Base-by-base conservation (phyloP, 139 green algal species). In the Micromonas pusilla region DNA sequence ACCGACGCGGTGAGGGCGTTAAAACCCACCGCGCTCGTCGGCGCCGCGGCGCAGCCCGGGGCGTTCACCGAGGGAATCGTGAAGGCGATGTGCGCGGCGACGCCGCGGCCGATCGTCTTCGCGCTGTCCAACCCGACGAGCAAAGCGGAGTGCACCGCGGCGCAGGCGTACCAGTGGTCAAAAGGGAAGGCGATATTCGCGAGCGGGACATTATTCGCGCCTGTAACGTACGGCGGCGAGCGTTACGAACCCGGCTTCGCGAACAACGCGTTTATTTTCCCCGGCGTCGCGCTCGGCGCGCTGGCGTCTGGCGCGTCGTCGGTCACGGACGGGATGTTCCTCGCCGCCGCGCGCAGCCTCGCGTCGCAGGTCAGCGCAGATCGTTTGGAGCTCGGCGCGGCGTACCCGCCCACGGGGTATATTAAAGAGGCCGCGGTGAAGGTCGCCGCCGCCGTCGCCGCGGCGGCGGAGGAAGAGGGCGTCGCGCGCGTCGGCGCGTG, bases 241-340 rank as follows among this genome's bases (percentile, higher is more conserved):
- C 79, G n/a, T 2, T 84, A 38, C 37, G 60, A 62, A 0, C 62
- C 77, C 52, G 79, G 52, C 21, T 86, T 91, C 80, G 87, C 90
- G 21, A 94, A 94, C 85, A 94, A 94, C 85, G 86, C 90, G 82
- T 90, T 85, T 79, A 88, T 93, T 63, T 93, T 92, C 82, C 84
- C 85, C 0, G 83, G 34, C 31, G 52, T 92, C 36, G 87, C 86
- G 1, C 71, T 90, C 31, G 88, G 83, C 31, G 85, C 87, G 23
- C 74, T 77, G 36, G 76, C 89, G 76, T 79, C 65, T 0, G 52
- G 79, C 34, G 66, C 78, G 52, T 79, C 81, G 62, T 25, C 72
- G 0, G 82, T 91, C 2, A 86, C 81, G 0, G 83, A 88, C 67
- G 57, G 25, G 68, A 90, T 91, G 87, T 68, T 93, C 62, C 89